Evolutionary conservation across 2,329 filamentous ascomycete species (phyloP).

Genomic region (Paraphoma sp.): DNA sequence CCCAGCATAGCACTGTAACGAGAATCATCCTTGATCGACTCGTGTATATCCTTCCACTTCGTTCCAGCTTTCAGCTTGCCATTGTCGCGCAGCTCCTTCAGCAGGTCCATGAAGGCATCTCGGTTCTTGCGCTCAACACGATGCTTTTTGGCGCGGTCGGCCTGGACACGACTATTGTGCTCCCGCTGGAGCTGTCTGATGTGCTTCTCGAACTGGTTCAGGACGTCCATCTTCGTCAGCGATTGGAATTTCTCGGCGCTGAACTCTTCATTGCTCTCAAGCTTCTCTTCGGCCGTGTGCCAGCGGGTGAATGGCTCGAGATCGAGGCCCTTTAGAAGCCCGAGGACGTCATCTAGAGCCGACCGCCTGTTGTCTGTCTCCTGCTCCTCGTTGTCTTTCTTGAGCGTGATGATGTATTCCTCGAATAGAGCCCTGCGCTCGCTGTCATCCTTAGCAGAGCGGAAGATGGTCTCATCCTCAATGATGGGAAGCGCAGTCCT

Average conservation of each 20-base stretch:
- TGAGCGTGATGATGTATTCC: slow-evolving; percentile 87
- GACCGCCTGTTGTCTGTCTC: slow-evolving; percentile 75
- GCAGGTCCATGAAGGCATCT: slow-evolving; percentile 77
- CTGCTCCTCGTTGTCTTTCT: slow-evolving; percentile 78
- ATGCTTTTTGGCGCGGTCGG: slow-evolving; percentile 80
- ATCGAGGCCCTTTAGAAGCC: slow-evolving; percentile 78
- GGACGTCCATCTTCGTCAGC: slow-evolving; percentile 85
- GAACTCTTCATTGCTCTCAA: slow-evolving; percentile 79
- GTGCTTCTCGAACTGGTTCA: slow-evolving; percentile 92
- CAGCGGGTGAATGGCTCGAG: slow-evolving; percentile 94
- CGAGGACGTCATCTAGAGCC: slow-evolving; percentile 83
- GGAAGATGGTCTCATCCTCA: slow-evolving; percentile 93
- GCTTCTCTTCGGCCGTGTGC: slow-evolving; percentile 84
- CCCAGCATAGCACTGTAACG: slow-evolving; percentile 86
- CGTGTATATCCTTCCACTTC: slow-evolving; percentile 86
- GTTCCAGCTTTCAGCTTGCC: slow-evolving; percentile 88
- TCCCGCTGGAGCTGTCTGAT: slow-evolving; percentile 90
- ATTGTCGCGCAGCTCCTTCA: slow-evolving; percentile 74
- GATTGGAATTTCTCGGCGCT: slow-evolving; percentile 82
- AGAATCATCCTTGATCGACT: slow-evolving; percentile 77
- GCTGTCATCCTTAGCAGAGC: slow-evolving; percentile 83
- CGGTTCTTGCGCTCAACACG: slow-evolving; percentile 86
- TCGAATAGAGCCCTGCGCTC: slow-evolving; percentile 91
- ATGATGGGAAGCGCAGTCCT: slow-evolving; percentile 94
- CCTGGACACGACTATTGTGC: slow-evolving; percentile 89